Conservation (phyloP, 2,329 filamentous ascomycete genomes). For the Xylariales sp. region DNA sequence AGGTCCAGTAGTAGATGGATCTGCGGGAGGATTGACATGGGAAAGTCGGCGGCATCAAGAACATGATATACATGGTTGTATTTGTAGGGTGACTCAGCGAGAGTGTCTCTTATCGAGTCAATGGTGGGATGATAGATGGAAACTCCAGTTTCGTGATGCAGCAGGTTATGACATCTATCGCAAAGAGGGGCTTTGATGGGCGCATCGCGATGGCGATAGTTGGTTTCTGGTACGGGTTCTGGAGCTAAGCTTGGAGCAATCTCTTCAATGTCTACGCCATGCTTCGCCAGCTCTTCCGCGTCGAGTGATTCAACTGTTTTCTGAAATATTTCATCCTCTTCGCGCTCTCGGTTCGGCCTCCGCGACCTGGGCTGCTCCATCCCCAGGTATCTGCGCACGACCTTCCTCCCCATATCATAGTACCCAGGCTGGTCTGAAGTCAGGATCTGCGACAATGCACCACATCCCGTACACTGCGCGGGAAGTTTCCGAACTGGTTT, state of each 20-base stretch:
- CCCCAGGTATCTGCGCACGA: constrained; percentile 44
- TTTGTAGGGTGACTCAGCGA: constrained; percentile 82
- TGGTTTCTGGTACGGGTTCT: constrained; percentile 9
- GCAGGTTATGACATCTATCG: constrained; percentile 78
- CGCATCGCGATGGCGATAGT: constrained; percentile 9
- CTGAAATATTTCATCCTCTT: constrained; percentile 44
- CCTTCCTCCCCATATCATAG: constrained; percentile 47
- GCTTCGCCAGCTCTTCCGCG: constrained; percentile 34
- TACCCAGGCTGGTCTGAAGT: constrained; percentile 50
- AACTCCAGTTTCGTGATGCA: constrained; percentile 67
- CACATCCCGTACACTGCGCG: constrained; percentile 58
- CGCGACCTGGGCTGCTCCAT: constrained; percentile 21
- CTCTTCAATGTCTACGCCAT: constrained; percentile 40
- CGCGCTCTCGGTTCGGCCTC: constrained; percentile 11
- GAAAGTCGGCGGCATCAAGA: constrained; percentile 92
- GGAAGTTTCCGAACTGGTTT: constrained; percentile 37
- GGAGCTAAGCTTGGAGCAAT: constrained; percentile 27
- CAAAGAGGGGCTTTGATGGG: constrained; percentile 58
- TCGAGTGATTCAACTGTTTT: constrained; percentile 40
- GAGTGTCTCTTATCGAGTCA: constrained; percentile 74
- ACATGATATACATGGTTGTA: constrained; percentile 95
- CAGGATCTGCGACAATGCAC: constrained; percentile 56
- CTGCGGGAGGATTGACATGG: constrained; percentile 81
- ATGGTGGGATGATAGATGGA: constrained; percentile 78
- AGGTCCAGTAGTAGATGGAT: constrained; percentile 67